phyloP scores from a whole-genome alignment of 495 filamentous ascomycete species.

The Trichoderma orchidacearum region DNA sequence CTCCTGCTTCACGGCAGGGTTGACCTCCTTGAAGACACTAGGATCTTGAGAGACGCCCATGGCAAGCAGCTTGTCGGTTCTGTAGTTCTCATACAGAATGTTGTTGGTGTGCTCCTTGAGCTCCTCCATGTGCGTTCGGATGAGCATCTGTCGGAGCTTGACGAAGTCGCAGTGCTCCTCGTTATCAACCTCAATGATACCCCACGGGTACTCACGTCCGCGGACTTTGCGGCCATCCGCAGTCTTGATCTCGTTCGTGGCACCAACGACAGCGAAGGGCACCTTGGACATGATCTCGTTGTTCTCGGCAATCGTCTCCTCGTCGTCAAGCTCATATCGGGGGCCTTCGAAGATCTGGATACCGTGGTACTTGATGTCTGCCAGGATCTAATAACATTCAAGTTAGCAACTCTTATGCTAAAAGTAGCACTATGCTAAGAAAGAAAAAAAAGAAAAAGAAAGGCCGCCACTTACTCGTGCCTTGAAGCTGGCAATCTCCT shows the following conservation, averaged over 20 bases:
- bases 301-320: slow-evolving; percentile 99
- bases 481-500: slow-evolving; percentile 91
- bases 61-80: slow-evolving; percentile 92
- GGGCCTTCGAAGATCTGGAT: slow-evolving; percentile 99
- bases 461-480: slow-evolving; percentile 53
- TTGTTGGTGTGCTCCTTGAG: slow-evolving; percentile 99
- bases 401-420: not conserved
- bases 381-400: slow-evolving; percentile 59
- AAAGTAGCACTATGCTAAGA: not conserved
- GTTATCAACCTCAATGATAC: slow-evolving; percentile 97
- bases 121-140: slow-evolving; percentile 99
- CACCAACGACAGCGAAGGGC: slow-evolving; percentile 94
- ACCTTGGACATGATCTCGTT: slow-evolving; percentile 99
- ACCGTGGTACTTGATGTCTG: slow-evolving; percentile 89
- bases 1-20: slow-evolving; percentile 98
- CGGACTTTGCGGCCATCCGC: slow-evolving; percentile 91
- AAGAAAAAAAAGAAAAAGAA: not conserved
- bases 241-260: slow-evolving; percentile 81
- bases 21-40: slow-evolving; percentile 99
- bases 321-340: slow-evolving; percentile 95
- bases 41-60: slow-evolving; percentile 99
- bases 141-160: slow-evolving; percentile 98
- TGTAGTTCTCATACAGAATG: slow-evolving; percentile 96
- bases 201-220: slow-evolving; percentile 95
- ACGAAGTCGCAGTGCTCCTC: slow-evolving; percentile 99